phyloP scores from a whole-genome alignment of 2,329 filamentous ascomycete species.

The Bretziella fagacearum region DNA sequence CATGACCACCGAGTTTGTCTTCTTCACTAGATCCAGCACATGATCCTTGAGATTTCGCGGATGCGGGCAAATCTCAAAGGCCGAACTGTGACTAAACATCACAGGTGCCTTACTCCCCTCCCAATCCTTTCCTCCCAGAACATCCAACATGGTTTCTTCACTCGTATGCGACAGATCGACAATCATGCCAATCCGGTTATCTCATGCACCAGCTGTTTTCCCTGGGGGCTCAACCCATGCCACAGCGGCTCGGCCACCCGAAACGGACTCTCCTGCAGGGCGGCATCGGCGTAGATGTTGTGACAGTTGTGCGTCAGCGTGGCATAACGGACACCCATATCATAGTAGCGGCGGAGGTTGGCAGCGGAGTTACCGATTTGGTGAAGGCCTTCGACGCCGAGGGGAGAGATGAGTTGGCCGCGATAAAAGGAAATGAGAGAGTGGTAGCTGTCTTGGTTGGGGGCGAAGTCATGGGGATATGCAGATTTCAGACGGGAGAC shows the following conservation, averaged over 20 bases:
- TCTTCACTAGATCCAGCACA: constrained; percentile 58
- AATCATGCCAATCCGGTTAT: constrained; percentile 94
- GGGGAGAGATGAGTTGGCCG: constrained; percentile 54
- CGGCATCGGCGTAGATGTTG: constrained; percentile 76
- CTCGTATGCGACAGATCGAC: constrained; percentile 69
- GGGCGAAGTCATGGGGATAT: constrained; percentile 56
- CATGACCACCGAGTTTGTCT: constrained; percentile 65
- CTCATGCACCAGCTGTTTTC: constrained; percentile 54
- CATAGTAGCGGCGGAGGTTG: constrained; percentile 58
- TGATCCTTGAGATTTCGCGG: constrained; percentile 82
- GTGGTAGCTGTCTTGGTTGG: constrained; percentile 39
- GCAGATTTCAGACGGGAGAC: constrained; percentile 43
- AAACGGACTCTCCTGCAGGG: constrained; percentile 40
- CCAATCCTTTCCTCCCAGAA: constrained; percentile 50
- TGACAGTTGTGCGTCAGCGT: constrained; percentile 91
- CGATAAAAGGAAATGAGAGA: constrained; percentile 44
- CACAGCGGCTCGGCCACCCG: constrained; percentile 40
- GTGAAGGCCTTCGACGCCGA: constrained; percentile 76
- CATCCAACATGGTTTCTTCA: constrained; percentile 70
- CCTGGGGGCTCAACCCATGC: constrained; percentile 55
- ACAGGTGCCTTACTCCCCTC: constrained; percentile 60
- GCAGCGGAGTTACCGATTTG: constrained; percentile 77
- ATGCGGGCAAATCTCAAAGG: constrained; percentile 65
- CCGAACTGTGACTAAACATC: constrained; percentile 80
- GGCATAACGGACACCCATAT: constrained; percentile 68